Evolutionary conservation across 1,284 basidiomycete genomes (phyloP).

Genomic region (Clitocybe nebularis): DNA sequence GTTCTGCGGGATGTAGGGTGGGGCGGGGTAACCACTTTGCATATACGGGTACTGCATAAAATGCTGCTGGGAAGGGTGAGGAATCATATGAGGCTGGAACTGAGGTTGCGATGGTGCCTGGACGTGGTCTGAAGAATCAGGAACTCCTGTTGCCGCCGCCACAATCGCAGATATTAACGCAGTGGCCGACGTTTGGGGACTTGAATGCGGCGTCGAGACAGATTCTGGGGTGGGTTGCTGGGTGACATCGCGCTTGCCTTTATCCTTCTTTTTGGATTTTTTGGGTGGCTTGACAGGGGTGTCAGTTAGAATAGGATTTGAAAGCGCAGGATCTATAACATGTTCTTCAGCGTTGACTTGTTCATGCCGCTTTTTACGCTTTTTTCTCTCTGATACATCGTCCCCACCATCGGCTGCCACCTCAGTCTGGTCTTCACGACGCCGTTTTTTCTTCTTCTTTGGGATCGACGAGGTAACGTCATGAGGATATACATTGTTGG

Average conservation of each 20-base stretch:
- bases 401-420: slow-evolving; percentile 15
- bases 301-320: slow-evolving; percentile 2
- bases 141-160: slow-evolving; percentile 48
- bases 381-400: slow-evolving; percentile 24
- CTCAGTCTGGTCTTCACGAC: slow-evolving; percentile 24
- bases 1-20: slow-evolving; percentile 20
- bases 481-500: slow-evolving; percentile 11
- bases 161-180: slow-evolving; percentile 62
- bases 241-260: slow-evolving; percentile 23
- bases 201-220: slow-evolving; percentile 29
- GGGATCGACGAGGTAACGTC: background rate
- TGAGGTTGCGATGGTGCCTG: slow-evolving; percentile 14
- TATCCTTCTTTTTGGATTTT: slow-evolving; percentile 38
- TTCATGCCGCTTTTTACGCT: slow-evolving; percentile 27
- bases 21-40: slow-evolving; percentile 24
- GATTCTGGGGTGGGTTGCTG: slow-evolving; percentile 3
- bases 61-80: slow-evolving; percentile 16
- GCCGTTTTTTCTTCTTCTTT: slow-evolving; percentile 37
- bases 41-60: slow-evolving; percentile 23
- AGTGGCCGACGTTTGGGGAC: slow-evolving; percentile 38
- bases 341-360: slow-evolving; percentile 6
- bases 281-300: slow-evolving; percentile 23
- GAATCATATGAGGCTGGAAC: slow-evolving; percentile 13
- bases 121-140: slow-evolving; percentile 14
- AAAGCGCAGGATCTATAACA: slow-evolving; percentile 11